Evolutionary conservation across 1,284 basidiomycete genomes (phyloP), one percentile per base, ranked within the genome.

Genomic region (Coniophora puteana): DNA sequence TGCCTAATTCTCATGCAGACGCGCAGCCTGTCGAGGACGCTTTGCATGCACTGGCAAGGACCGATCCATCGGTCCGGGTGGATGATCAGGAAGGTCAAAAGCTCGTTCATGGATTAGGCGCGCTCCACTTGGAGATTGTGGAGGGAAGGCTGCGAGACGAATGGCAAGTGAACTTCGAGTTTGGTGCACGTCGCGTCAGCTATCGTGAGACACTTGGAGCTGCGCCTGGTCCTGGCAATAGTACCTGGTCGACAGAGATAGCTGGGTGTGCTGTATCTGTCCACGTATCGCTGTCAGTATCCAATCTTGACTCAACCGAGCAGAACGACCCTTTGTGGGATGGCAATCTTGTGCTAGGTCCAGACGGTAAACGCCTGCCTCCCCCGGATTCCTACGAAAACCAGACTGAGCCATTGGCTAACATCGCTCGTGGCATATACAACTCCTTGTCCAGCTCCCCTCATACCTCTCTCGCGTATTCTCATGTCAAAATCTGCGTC

Each of bases 81-180:
- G 88, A 90, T 44, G 67, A 69, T 8, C 80, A 86, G 41, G 89
- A 93, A 47, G 89, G 89, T 0, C 90, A 94, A 54, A 71, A 89
- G 26, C 73, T 94, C 26, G 73, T 92, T 2, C 87, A 91, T 50
- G 90, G 90, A 4, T 77, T 93, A 41, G 90, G 90, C 11, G 80
- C 87, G 27, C 71, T 94, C 21, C 90, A 94, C 58, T 74, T 94
- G 6, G 91, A 94, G 59, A 93, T 94, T 43, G 75, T 92, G 2
- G 87, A 90, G 61, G 79, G 81, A 26, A 72, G 92, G 20, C 66
- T 94, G 23, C 71, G 70, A 40, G 80, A 89, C 45, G 91, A 93
- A 62, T 94, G 88, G 78, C 74, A 78, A 21, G 89, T 73, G 14
- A 72, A 78, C 29, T 92, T 89, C 48, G 79, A 89, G 54, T 76